These are phyloP conservation scores for Trichoderma virens DNA, from an alignment of 495 filamentous ascomycete species.

Conservation along the genomic window DNA sequence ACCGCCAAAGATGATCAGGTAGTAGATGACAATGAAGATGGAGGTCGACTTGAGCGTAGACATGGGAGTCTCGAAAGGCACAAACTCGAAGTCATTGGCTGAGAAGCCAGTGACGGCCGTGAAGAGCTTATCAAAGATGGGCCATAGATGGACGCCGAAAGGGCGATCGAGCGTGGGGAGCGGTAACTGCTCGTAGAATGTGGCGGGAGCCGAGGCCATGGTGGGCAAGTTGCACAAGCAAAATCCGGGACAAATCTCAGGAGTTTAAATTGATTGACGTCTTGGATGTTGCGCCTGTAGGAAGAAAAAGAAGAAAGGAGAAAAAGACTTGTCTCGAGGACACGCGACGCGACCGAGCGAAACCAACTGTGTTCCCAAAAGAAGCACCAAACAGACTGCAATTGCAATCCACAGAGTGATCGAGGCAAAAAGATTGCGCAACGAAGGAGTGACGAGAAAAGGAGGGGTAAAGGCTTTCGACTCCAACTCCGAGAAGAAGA, in stretches of 20 bases:
- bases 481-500: not conserved
- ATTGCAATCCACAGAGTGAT: conserved; percentile 15
- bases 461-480: conserved; percentile 9
- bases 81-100: conserved; percentile 63
- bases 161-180: conserved; percentile 80
- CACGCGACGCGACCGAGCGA: conserved; percentile 2
- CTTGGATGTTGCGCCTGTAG: conserved; percentile 5
- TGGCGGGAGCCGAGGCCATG: conserved; percentile 31
- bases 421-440: conserved; percentile 13
- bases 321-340: conserved; percentile 8
- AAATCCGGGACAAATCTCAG: not conserved
- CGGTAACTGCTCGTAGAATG: conserved; percentile 57
- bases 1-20: conserved; percentile 68
- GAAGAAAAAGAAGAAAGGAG: conserved; percentile 19
- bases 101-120: conserved; percentile 62
- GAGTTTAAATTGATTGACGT: not conserved
- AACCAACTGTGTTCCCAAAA: not conserved
- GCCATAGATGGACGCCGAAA: conserved; percentile 89
- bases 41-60: conserved; percentile 59
- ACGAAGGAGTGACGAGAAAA: conserved; percentile 26
- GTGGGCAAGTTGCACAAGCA: conserved; percentile 12
- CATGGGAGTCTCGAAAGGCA: conserved; percentile 59
- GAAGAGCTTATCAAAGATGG: conserved; percentile 83
- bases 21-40: conserved; percentile 61
- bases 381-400: conserved; percentile 5